phyloP scores from a whole-genome alignment of 805 yeast species.

The Isabelozyma heimii region DNA sequence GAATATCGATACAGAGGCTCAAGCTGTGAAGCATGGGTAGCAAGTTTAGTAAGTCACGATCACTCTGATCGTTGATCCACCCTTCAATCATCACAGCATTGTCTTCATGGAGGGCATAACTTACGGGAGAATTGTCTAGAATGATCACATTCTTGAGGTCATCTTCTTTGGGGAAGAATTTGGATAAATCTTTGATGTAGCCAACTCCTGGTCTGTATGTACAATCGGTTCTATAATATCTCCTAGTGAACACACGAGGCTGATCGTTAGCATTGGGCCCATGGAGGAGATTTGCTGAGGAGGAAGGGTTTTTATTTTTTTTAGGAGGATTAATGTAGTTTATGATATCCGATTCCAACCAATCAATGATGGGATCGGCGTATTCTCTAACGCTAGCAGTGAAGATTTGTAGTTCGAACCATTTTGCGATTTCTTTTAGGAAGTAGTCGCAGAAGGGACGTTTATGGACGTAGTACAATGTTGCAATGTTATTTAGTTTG shows the following conservation, averaged over 20 bases:
- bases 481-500: slow-evolving; percentile 61
- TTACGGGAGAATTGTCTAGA: slow-evolving; percentile 90
- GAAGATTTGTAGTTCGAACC: slow-evolving; percentile 89
- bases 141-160: slow-evolving; percentile 72
- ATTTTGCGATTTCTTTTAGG: slow-evolving; percentile 68
- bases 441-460: slow-evolving; percentile 90
- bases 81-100: slow-evolving; percentile 95
- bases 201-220: slow-evolving; percentile 76
- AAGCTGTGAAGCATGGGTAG: slow-evolving; percentile 77
- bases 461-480: slow-evolving; percentile 86
- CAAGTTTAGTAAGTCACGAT: slow-evolving; percentile 74
- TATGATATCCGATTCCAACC: slow-evolving; percentile 66
- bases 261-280: slow-evolving; percentile 1
- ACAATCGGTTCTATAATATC: slow-evolving; percentile 82
- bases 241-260: slow-evolving; percentile 37
- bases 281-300: neutral
- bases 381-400: slow-evolving; percentile 94
- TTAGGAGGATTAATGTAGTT: slow-evolving; percentile 4
- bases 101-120: slow-evolving; percentile 77
- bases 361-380: slow-evolving; percentile 95
- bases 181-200: slow-evolving; percentile 56
- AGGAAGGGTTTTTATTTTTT: slow-evolving; percentile 7
- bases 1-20: slow-evolving; percentile 79
- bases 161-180: slow-evolving; percentile 55
- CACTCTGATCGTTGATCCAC: slow-evolving; percentile 97